Evolutionary conservation across 2,329 filamentous ascomycete species (phyloP), one percentile per base, ranked within the genome.

Genomic region (Sporothrix brasiliensis): DNA sequence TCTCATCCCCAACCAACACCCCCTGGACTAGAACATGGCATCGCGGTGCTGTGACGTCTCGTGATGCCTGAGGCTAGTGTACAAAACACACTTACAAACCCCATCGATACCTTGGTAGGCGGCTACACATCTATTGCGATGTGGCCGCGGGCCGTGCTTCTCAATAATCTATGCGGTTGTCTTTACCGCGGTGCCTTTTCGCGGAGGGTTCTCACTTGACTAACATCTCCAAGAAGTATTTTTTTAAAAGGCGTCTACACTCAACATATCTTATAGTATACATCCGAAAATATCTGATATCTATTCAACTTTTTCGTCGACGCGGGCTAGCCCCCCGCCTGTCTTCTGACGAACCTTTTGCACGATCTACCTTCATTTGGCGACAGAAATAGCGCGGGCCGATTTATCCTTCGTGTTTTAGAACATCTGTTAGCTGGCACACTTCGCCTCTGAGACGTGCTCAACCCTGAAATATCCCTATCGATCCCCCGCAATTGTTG

Each of bases 401-500:
- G 13, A 21, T 21, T n/a, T 24, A 24, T 19, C 6, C n/a, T 54
- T 27, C 27, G 10, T 34, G 53, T 34, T 56, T 34, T 27, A 16
- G 19, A 34, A 9, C 3, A 34, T 34, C 13, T 56, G 2, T 19
- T 24, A 54, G 13, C 24, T 21, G 52, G 52, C 52, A 24, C 47
- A 30, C 44, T 30, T 65, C 11, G 3, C 52, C 27, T 14, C 27
- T 39, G n/a, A 39, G 39, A 27, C 39, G 21, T 11, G 11, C 21
- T 67, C 16, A 34, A 52, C 27, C 19, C 13, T 9, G 34, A 44
- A 6, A 24, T n/a, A 21, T 44, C 41, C 39, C 49, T 44, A 2
- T 13, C 53, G 21, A 10, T 10, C 14, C 30, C 67, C 16, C 41
- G 41, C 41, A 47, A 19, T 7, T 54, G 50, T 73, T 73, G 80